Evolutionary conservation across 1,284 basidiomycete genomes (phyloP).

Genomic region (Apiotrichum akiyoshidainum): DNA sequence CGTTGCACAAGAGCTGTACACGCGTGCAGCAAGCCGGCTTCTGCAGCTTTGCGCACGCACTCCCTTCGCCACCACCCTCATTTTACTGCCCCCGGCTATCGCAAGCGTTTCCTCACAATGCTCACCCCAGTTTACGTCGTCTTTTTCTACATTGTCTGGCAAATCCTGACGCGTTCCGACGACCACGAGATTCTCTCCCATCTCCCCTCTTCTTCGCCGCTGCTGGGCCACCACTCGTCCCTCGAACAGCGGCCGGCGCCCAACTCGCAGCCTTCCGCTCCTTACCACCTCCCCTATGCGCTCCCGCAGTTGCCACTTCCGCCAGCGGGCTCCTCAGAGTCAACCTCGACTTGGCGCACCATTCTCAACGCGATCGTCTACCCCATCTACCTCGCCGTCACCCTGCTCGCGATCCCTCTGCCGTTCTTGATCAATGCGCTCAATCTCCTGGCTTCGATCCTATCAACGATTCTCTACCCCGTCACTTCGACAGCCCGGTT

Average conservation of each 20-base stretch:
- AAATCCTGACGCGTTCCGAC: constrained; percentile 45
- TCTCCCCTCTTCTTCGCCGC: constrained; percentile 25
- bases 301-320: constrained; percentile 25
- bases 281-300: constrained; percentile 36
- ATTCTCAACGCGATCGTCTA: constrained; percentile 32
- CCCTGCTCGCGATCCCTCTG: constrained; percentile 36
- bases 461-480: constrained; percentile 37
- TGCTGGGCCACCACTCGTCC: constrained; percentile 9
- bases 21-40: too few relatives aligned
- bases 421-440: constrained; percentile 32
- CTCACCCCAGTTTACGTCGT: constrained; percentile 40
- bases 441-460: constrained; percentile 23
- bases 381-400: constrained; percentile 38
- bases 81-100: too few relatives aligned
- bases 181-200: constrained; percentile 44
- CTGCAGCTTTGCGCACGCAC: too few relatives aligned
- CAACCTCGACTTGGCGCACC: constrained; percentile 23
- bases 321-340: not conserved
- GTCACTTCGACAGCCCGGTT: constrained; percentile 30
- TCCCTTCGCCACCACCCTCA: too few relatives aligned
- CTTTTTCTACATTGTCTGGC: constrained; percentile 43
- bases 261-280: constrained; percentile 10
- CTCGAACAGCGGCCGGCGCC: constrained; percentile 7
- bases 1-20: too few relatives aligned
- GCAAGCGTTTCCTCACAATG: not conserved